These are phyloP conservation scores for Microascus cirrosus DNA, from an alignment of 2,329 filamentous ascomycete species.

Conservation along the genomic window DNA sequence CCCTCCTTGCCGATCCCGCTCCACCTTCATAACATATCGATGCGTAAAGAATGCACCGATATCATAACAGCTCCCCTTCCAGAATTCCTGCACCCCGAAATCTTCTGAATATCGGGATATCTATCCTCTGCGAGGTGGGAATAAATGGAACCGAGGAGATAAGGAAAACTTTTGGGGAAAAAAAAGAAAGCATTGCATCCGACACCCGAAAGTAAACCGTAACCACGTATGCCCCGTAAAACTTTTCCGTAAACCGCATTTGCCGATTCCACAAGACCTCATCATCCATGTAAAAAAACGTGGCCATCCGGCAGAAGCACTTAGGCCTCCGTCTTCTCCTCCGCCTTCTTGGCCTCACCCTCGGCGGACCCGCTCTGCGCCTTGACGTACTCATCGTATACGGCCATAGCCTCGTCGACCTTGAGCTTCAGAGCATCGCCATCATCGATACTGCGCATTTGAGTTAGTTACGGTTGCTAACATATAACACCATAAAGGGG, in stretches of 20 bases:
- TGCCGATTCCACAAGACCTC: background rate
- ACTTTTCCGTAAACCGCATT: constrained; percentile 6
- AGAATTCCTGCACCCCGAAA: background rate
- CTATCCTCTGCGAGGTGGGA: background rate
- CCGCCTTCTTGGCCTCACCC: constrained; percentile 34
- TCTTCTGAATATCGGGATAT: background rate
- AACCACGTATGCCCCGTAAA: constrained; percentile 5
- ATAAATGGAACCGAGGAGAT: background rate
- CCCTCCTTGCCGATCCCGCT: background rate
- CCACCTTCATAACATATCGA: background rate
- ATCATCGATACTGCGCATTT: constrained; percentile 64
- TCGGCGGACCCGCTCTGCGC: constrained; percentile 42
- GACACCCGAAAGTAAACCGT: constrained; percentile 4
- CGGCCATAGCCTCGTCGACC: constrained; percentile 92
- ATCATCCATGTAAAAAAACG: background rate
- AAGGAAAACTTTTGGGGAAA: background rate
- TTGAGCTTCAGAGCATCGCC: constrained; percentile 82
- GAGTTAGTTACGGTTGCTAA: constrained; percentile 6
- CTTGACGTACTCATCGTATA: constrained; percentile 99
- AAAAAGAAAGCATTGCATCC: constrained; percentile 5
- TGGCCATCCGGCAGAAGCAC: background rate
- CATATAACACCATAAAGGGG: constrained; percentile 4
- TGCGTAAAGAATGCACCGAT: background rate
- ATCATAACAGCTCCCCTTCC: background rate
- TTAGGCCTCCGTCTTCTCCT: constrained; percentile 30